Percentiles rank a stretch among this genome's conserved stretches.
Evolutionary conservation across 805 yeast genomes (phyloP).

Genomic region (Lipomyces sp.): DNA sequence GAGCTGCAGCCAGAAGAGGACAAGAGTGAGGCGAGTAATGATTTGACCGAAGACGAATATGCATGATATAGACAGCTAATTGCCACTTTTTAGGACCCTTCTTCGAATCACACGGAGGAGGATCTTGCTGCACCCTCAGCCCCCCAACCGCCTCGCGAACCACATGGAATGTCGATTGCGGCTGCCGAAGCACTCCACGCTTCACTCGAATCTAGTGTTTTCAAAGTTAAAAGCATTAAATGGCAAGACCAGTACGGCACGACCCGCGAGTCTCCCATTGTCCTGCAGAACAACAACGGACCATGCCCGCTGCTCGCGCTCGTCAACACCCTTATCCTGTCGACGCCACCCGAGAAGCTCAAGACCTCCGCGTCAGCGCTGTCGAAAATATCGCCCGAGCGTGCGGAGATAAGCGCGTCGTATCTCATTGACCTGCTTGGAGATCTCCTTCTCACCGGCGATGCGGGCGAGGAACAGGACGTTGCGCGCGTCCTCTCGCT

Average conservation of each 20-base stretch:
- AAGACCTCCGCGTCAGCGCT: constrained; percentile 7
- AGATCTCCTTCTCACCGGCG: constrained; percentile 41
- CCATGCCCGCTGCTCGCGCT: constrained; percentile 86
- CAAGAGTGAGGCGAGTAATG: too few relatives aligned
- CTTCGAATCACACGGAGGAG: too few relatives aligned
- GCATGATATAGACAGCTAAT: too few relatives aligned
- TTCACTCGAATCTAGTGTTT: constrained; percentile 15
- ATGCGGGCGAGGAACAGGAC: constrained; percentile 23
- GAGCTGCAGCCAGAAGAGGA: too few relatives aligned
- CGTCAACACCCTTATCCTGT: constrained; percentile 62
- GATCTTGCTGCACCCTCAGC: too few relatives aligned
- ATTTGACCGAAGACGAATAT: too few relatives aligned
- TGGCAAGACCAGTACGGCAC: constrained; percentile 21
- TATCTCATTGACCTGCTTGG: constrained; percentile 52
- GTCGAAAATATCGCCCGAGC: constrained; percentile 9
- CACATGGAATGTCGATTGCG: too few relatives aligned
- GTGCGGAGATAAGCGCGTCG: constrained; percentile 38
- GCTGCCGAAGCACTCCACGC: too few relatives aligned
- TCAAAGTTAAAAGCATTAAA: constrained; percentile 17
- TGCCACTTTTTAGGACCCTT: too few relatives aligned
- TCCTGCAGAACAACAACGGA: constrained; percentile 78
- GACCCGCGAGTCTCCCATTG: constrained; percentile 39
- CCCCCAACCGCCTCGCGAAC: too few relatives aligned
- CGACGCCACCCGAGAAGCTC: constrained; percentile 36
- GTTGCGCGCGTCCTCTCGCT: constrained; percentile 48